Evolutionary conservation across 2,329 filamentous ascomycete genomes (phyloP).

Genomic region (Harringtonia lauricola): DNA sequence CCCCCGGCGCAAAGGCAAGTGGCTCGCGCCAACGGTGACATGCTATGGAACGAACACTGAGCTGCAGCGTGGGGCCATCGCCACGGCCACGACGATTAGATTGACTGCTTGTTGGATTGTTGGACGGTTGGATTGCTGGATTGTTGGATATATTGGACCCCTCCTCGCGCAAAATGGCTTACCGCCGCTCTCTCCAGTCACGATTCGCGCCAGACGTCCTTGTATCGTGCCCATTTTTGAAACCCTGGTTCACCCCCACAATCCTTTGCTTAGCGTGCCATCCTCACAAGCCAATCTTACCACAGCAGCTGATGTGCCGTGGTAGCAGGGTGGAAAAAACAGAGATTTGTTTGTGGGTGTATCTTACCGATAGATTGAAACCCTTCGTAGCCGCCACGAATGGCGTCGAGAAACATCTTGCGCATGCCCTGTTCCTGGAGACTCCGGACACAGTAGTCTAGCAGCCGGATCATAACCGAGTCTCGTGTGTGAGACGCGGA

Average conservation of each 20-base stretch:
- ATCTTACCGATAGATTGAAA: slow-evolving; percentile 40
- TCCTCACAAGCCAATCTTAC: neutral
- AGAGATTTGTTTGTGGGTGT: neutral
- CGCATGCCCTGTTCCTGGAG: slow-evolving; percentile 39
- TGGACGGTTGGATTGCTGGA: too few relatives aligned
- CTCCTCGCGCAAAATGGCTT: too few relatives aligned
- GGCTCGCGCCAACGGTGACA: too few relatives aligned
- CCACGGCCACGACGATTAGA: too few relatives aligned
- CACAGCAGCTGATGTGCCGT: neutral
- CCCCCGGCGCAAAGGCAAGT: too few relatives aligned
- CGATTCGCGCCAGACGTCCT: slow-evolving; percentile 38
- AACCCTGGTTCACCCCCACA: slow-evolving; percentile 31
- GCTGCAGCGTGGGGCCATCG: too few relatives aligned
- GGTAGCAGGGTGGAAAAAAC: neutral
- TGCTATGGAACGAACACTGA: too few relatives aligned
- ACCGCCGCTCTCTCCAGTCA: neutral
- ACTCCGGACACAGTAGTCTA: slow-evolving; percentile 38
- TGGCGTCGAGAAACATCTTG: slow-evolving; percentile 43
- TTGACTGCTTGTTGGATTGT: too few relatives aligned
- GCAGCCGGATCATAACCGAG: slow-evolving; percentile 38
- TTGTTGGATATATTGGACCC: neutral
- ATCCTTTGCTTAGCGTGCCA: neutral
- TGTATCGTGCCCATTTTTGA: slow-evolving; percentile 46
- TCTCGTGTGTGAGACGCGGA: slow-evolving; percentile 32
- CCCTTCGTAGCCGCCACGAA: slow-evolving; percentile 37